These are phyloP conservation scores for Tricholoma sp. DNA, from an alignment of 768 basidiomycete genomes.

Conservation along the genomic window DNA sequence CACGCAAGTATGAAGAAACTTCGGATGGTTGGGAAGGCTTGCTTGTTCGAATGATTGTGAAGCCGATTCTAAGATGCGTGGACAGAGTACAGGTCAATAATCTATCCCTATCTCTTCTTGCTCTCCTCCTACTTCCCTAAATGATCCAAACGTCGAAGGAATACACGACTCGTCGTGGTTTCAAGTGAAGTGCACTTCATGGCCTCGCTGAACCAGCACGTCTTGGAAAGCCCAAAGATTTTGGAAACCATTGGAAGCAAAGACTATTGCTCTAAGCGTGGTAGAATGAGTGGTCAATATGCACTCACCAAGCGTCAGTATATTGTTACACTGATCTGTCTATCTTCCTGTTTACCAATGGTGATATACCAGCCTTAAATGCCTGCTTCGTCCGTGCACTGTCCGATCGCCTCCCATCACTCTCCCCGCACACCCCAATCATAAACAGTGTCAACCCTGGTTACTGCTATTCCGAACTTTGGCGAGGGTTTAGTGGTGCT, in stretches of 20 bases:
- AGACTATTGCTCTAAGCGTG: constrained; percentile 20
- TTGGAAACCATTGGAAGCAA: constrained; percentile 26
- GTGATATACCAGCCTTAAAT: constrained; percentile 30
- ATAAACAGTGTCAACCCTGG: constrained; percentile 38
- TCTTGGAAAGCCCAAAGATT: constrained; percentile 24
- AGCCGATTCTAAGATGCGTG: not conserved
- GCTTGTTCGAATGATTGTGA: not conserved
- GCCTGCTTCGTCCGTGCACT: constrained; percentile 35
- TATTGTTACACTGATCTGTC: not conserved
- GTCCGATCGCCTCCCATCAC: constrained; percentile 20
- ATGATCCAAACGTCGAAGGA: constrained; percentile 33
- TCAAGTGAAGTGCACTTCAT: constrained; percentile 37
- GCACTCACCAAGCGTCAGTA: constrained; percentile 29
- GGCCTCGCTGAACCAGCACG: constrained; percentile 17
- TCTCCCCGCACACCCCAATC: constrained; percentile 21
- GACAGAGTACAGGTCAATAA: constrained; percentile 44
- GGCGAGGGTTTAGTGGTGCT: constrained; percentile 18
- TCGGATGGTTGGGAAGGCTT: constrained; percentile 42
- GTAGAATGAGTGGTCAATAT: constrained; percentile 22
- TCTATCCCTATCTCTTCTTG: constrained; percentile 35
- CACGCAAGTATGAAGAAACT: constrained; percentile 17
- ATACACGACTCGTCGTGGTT: constrained; percentile 37
- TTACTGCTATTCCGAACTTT: constrained; percentile 33
- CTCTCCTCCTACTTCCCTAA: constrained; percentile 36
- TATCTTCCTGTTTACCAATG: not conserved